phyloP scores from a whole-genome alignment of 768 basidiomycete species.

The Boletus fagicola region DNA sequence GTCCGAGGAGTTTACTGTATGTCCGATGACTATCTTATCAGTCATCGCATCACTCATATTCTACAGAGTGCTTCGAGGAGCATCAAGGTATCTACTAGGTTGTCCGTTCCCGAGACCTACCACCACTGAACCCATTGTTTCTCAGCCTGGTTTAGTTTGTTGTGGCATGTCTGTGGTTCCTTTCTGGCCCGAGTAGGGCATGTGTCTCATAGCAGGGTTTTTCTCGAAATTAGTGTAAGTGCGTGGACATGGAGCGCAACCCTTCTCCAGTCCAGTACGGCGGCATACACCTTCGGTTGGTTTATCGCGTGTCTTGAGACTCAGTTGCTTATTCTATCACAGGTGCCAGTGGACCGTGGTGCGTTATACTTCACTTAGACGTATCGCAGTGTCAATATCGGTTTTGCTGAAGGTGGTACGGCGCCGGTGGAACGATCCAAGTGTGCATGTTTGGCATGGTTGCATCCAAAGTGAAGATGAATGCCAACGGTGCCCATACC shows the following conservation, averaged over 20 bases:
- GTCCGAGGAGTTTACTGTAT: constrained; percentile 50
- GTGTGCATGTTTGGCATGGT: constrained; percentile 52
- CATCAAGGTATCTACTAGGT: constrained; percentile 36
- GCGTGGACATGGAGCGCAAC: constrained; percentile 61
- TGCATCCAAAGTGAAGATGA: constrained; percentile 57
- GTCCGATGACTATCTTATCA: constrained; percentile 3
- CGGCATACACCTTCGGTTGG: constrained; percentile 46
- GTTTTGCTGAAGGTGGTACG: constrained; percentile 42
- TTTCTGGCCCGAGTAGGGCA: background rate
- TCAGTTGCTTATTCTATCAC: background rate
- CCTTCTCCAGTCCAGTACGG: constrained; percentile 52
- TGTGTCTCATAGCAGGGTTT: background rate
- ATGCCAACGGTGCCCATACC: constrained; percentile 56
- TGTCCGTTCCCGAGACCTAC: background rate
- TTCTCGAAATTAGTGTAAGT: constrained; percentile 36
- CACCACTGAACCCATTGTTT: background rate
- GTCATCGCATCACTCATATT: background rate
- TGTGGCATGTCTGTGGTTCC: constrained; percentile 42
- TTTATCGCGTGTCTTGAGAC: background rate
- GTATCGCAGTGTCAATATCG: background rate
- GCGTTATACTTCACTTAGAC: background rate
- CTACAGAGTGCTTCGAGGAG: constrained; percentile 44
- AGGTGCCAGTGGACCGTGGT: constrained; percentile 53
- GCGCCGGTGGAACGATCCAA: constrained; percentile 51
- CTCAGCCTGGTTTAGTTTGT: constrained; percentile 48